These are phyloP conservation scores for Diaporthe batatas DNA, from an alignment of 2,329 filamentous ascomycete species.

Conservation along the genomic window DNA sequence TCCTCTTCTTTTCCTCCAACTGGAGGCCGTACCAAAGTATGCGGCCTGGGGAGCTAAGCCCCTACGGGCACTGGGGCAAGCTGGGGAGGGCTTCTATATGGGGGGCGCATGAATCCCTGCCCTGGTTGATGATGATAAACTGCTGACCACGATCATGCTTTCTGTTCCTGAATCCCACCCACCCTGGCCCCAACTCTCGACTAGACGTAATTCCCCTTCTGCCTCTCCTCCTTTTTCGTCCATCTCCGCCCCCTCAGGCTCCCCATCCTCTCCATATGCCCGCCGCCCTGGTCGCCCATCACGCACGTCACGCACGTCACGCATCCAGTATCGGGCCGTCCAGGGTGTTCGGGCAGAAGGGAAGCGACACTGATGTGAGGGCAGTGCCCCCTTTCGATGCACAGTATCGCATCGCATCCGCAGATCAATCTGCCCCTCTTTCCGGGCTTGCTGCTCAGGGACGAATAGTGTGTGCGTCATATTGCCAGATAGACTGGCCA, in stretches of 20 bases:
- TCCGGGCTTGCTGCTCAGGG: background rate
- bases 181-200: background rate
- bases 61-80: background rate
- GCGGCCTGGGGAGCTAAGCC: background rate
- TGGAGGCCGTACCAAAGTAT: background rate
- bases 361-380: background rate
- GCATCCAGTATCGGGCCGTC: background rate
- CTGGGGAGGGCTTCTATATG: background rate
- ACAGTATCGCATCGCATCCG: background rate
- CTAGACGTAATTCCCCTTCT: background rate
- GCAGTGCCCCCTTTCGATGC: background rate
- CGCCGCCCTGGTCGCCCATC: slow-evolving; percentile 5
- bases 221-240: background rate
- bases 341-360: slow-evolving; percentile 3
- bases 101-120: slow-evolving; percentile 11
- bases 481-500: background rate
- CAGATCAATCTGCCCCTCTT: background rate
- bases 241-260: no score
- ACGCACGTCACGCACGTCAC: background rate
- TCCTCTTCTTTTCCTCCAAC: background rate
- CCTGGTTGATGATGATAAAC: slow-evolving; percentile 11
- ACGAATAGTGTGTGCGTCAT: slow-evolving; percentile 14
- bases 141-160: slow-evolving; percentile 24
- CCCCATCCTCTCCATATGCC: background rate
- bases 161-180: slow-evolving; percentile 8